phyloP scores from a whole-genome alignment of 148 eudicot species.

The Talinum fruticosum region DNA sequence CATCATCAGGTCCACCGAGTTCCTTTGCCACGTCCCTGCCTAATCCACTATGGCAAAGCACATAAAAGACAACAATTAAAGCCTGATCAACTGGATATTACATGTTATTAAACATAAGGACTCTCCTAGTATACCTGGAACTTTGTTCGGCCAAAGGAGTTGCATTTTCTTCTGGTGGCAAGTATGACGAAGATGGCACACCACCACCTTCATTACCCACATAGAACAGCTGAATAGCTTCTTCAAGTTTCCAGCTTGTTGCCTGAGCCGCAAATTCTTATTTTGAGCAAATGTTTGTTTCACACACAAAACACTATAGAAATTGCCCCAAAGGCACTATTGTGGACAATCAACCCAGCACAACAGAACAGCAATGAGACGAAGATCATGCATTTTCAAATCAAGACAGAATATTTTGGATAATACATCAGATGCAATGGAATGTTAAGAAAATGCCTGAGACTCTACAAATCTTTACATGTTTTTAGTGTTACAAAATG shows the following conservation, averaged over 20 bases:
- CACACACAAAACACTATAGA: not conserved
- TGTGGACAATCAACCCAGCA: not conserved
- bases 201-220: conserved; percentile 71
- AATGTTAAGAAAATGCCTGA: not conserved
- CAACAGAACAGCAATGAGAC: not conserved
- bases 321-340: not conserved
- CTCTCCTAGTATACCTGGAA: conserved; percentile 41
- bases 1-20: conserved; percentile 30
- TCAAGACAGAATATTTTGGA: not conserved
- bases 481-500: not conserved
- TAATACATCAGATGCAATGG: not conserved
- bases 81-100: not conserved
- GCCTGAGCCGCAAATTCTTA: conserved; percentile 46
- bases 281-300: not conserved
- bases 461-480: not conserved
- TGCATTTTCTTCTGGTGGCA: conserved; percentile 43
- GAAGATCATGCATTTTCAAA: not conserved
- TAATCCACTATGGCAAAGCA: conserved; percentile 40
- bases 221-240: conserved; percentile 92
- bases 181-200: conserved; percentile 34
- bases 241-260: conserved; percentile 95
- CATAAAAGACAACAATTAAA: conserved; percentile 11
- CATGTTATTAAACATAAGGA: not conserved
- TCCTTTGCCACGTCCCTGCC: conserved; percentile 34
- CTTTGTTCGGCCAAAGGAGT: conserved; percentile 33